Evolutionary conservation across 2,329 filamentous ascomycete species (phyloP).

Genomic region (Ascochyta clinopodiicola): DNA sequence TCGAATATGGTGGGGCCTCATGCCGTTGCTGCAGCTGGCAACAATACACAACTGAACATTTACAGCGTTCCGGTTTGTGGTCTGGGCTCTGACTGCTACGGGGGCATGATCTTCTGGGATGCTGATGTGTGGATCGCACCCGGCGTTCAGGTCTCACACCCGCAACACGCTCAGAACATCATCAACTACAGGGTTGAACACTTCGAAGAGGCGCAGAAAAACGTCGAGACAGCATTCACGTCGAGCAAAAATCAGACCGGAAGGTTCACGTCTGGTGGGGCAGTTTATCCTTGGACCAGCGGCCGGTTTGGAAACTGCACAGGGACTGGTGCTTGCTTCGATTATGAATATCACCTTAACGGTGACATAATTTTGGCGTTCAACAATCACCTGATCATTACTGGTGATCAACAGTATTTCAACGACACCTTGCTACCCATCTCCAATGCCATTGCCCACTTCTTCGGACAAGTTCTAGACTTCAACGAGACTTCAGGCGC

Average conservation of each 20-base stretch:
- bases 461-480: slow-evolving; percentile 66
- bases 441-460: slow-evolving; percentile 67
- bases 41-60: slow-evolving; percentile 61
- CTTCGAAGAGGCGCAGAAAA: slow-evolving; percentile 65
- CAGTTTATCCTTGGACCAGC: slow-evolving; percentile 72
- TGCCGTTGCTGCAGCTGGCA: slow-evolving; percentile 57
- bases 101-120: slow-evolving; percentile 71
- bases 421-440: slow-evolving; percentile 65
- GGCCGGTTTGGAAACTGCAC: slow-evolving; percentile 74
- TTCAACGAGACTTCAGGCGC: slow-evolving; percentile 58
- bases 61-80: slow-evolving; percentile 74
- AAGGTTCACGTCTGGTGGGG: slow-evolving; percentile 63
- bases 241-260: slow-evolving; percentile 66
- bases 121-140: slow-evolving; percentile 73
- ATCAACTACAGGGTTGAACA: slow-evolving; percentile 68
- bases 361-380: slow-evolving; percentile 71
- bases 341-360: slow-evolving; percentile 76
- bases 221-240: slow-evolving; percentile 61
- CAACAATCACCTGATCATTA: slow-evolving; percentile 66
- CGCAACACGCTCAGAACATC: slow-evolving; percentile 67
- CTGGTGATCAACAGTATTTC: slow-evolving; percentile 65
- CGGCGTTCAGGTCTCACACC: slow-evolving; percentile 68
- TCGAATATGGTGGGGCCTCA: slow-evolving; percentile 63
- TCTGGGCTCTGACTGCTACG: slow-evolving; percentile 71
- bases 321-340: slow-evolving; percentile 65